phyloP scores from a whole-genome alignment of 768 basidiomycete genomes.

The Termitomyces sp. region DNA sequence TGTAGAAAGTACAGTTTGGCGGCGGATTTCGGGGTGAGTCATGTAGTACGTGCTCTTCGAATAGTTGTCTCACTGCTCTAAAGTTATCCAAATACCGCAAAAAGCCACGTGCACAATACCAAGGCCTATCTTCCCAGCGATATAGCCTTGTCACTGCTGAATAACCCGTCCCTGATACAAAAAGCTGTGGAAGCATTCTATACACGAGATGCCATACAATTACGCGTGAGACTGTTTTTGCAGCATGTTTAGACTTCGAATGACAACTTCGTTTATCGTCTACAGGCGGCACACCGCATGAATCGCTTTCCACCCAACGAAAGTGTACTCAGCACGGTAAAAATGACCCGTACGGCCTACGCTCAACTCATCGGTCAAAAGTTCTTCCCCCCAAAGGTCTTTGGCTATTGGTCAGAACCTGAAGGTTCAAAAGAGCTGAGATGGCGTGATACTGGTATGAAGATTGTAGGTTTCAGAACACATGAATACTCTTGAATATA shows the following conservation, averaged over 20 bases:
- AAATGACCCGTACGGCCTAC: slow-evolving; percentile 87
- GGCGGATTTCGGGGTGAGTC: slow-evolving; percentile 59
- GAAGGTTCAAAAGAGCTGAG: slow-evolving; percentile 67
- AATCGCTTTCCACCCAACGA: slow-evolving; percentile 78
- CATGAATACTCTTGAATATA: background rate
- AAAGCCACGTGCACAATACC: slow-evolving; percentile 68
- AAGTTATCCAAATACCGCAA: slow-evolving; percentile 69
- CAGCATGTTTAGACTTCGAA: background rate
- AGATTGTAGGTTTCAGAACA: slow-evolving; percentile 55
- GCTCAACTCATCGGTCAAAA: slow-evolving; percentile 90
- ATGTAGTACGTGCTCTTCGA: background rate
- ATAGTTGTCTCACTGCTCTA: background rate
- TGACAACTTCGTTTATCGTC: background rate
- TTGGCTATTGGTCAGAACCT: slow-evolving; percentile 65
- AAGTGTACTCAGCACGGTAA: slow-evolving; percentile 54
- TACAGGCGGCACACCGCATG: slow-evolving; percentile 85
- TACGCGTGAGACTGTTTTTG: slow-evolving; percentile 55
- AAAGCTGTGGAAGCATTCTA: slow-evolving; percentile 92
- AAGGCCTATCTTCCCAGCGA: slow-evolving; percentile 78
- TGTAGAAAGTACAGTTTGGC: slow-evolving; percentile 67
- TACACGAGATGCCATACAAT: slow-evolving; percentile 85
- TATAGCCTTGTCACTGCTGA: slow-evolving; percentile 66
- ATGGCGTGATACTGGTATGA: slow-evolving; percentile 87
- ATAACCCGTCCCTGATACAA: slow-evolving; percentile 69
- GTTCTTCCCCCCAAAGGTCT: slow-evolving; percentile 88